Conservation (phyloP, 2,329 filamentous ascomycete genomes). For the Curvularia lunata region DNA sequence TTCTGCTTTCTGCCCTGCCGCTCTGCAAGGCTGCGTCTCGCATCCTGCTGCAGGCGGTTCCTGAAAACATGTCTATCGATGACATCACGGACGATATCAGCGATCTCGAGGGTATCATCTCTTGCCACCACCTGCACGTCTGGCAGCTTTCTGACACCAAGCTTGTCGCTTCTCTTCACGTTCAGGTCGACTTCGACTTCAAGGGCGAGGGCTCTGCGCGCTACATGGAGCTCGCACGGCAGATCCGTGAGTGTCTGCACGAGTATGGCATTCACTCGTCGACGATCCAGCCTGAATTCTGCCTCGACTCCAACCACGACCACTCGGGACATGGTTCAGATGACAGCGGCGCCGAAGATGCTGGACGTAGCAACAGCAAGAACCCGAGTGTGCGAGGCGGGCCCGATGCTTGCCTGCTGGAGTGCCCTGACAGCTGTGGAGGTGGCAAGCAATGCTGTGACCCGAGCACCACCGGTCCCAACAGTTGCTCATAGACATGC, state of each 20-base stretch:
- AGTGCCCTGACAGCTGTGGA: constrained; percentile 53
- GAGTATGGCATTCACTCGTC: constrained; percentile 96
- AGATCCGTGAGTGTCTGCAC: constrained; percentile 86
- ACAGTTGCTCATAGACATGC: constrained; percentile 22
- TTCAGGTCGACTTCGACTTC: constrained; percentile 90
- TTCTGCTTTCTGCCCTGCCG: constrained; percentile 74
- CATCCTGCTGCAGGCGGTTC: constrained; percentile 92
- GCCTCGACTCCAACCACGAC: constrained; percentile 53
- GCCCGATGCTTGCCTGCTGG: constrained; percentile 50
- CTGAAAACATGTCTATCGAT: constrained; percentile 83
- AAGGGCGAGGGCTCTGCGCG: constrained; percentile 75
- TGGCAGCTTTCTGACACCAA: constrained; percentile 98
- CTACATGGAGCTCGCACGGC: constrained; percentile 89
- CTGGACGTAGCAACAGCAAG: constrained; percentile 37
- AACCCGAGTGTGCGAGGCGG: constrained; percentile 46
- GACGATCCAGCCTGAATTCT: constrained; percentile 93
- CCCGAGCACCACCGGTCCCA: constrained; percentile 40
- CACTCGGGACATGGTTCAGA: constrained; percentile 47
- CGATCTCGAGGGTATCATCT: constrained; percentile 80
- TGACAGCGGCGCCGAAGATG: constrained; percentile 42
- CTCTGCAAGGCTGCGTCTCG: constrained; percentile 80
- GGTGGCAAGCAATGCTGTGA: constrained; percentile 53
- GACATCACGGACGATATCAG: constrained; percentile 94
- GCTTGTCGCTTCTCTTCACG: constrained; percentile 88
- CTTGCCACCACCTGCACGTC: constrained; percentile 94